Base-by-base conservation (phyloP, 176 grass and related monocot species). In the Musa beccarii region DNA sequence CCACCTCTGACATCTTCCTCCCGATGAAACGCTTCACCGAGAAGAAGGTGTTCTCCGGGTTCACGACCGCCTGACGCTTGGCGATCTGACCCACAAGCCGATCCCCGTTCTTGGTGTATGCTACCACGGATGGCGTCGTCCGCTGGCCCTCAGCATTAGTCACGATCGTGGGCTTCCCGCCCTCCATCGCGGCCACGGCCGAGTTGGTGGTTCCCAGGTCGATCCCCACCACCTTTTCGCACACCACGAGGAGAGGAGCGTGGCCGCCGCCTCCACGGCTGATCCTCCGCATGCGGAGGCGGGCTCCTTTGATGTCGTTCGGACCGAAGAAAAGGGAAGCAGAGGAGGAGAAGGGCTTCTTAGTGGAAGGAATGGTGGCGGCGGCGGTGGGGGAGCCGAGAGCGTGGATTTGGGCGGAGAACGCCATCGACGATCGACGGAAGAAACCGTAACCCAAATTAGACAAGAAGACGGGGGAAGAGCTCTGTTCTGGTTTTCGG, bases 141-240 rank as follows among this genome's bases (percentile, higher is more conserved):
- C 91, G 83, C 81, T 85, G 82, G 6, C 87, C 91, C 87, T 94
- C 91, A 17, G 91, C 87, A 74, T 94, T 94, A 49, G 91, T 86
- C n/a, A 90, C 88, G 85, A 94, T 89, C 1, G 87, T 90, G 64
- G 87, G 87, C 83, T 90, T 87, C 78, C 91, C 87, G 10, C 91
- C 91, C 71, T 94, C 91, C 87, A 90, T 89, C 2, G 88, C 87
- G 14, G 90, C 86, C 17, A 92, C 90, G 3, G 87, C 90, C 21
- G 87, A 92, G 76, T 92, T 92, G n/a, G 90, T 89, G 51, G 90
- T 92, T 49, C 90, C 90, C 25, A 92, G 90, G 76, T 92, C 90
- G 82, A 92, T 92, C 13, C 90, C 87, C 0, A 89, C 87, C 8
- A 89, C 90, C 82, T 89, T 89, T 84, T 89, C 90, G 82, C 81